A percentile compares a stretch with the other conserved stretches of the same genome.
phyloP scores from a whole-genome alignment of 495 filamentous ascomycete genomes.

The Xylaria venustula region DNA sequence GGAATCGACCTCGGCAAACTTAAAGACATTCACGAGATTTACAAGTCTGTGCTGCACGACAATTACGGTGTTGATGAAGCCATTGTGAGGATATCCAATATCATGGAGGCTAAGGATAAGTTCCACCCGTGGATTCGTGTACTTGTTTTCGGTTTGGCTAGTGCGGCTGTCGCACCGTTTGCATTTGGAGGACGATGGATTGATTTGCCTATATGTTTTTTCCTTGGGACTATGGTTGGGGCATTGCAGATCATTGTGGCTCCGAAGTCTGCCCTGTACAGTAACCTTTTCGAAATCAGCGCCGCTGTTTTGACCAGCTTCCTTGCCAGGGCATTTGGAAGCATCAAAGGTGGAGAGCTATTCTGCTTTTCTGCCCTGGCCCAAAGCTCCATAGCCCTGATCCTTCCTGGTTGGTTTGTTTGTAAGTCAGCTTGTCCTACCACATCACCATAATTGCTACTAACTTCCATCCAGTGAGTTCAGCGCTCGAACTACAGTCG shows the following conservation, averaged over 20 bases:
- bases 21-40: constrained; percentile 81
- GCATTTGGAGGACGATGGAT: constrained; percentile 84
- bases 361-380: constrained; percentile 95
- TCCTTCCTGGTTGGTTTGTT: constrained; percentile 86
- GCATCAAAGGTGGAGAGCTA: constrained; percentile 63
- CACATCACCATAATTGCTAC: background rate
- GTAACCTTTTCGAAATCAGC: constrained; percentile 89
- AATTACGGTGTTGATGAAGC: constrained; percentile 83
- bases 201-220: constrained; percentile 83
- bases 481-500: constrained; percentile 84
- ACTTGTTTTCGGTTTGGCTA: constrained; percentile 79
- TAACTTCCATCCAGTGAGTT: constrained; percentile 46
- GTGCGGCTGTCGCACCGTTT: constrained; percentile 78
- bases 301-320: constrained; percentile 89
- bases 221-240: constrained; percentile 81
- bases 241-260: constrained; percentile 77
- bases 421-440: constrained; percentile 29
- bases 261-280: constrained; percentile 74
- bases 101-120: constrained; percentile 61
- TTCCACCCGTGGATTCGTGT: constrained; percentile 72
- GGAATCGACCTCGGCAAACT: constrained; percentile 84
- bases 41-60: constrained; percentile 92
- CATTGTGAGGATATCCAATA: constrained; percentile 63
- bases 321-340: constrained; percentile 82
- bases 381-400: constrained; percentile 87